These are phyloP conservation scores for Trapa bicornis DNA, from an alignment of 345 rosid species.

Conservation along the genomic window DNA sequence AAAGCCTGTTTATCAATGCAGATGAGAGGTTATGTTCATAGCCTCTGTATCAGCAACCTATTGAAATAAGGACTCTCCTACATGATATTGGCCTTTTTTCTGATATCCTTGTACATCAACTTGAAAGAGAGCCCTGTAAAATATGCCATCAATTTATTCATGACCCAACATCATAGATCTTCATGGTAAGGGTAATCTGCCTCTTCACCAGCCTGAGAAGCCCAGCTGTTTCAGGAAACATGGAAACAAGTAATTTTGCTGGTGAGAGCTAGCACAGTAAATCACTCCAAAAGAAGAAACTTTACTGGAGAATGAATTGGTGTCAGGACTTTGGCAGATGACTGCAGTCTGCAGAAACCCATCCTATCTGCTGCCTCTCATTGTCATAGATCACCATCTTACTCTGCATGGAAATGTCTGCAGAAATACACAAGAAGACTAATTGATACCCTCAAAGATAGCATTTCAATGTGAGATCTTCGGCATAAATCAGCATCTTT, in stretches of 20 bases:
- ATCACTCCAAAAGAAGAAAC: conserved; percentile 10
- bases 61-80: too few relatives aligned
- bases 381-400: conserved; percentile 67
- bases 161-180: conserved; percentile 7
- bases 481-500: not conserved
- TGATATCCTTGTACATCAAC: too few relatives aligned
- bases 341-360: conserved; percentile 45
- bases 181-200: conserved; percentile 19
- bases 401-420: conserved; percentile 35
- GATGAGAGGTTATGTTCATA: too few relatives aligned
- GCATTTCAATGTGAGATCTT: not conserved
- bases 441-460: too few relatives aligned
- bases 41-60: too few relatives aligned
- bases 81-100: too few relatives aligned
- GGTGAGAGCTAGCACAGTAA: conserved; percentile 14
- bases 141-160: too few relatives aligned
- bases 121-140: too few relatives aligned
- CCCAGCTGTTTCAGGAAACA: conserved; percentile 35
- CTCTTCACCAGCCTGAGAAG: conserved; percentile 28
- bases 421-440: not conserved
- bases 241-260: not conserved
- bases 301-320: conserved; percentile 7
- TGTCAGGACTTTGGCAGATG: conserved; percentile 49
- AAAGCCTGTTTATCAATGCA: too few relatives aligned
- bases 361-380: conserved; percentile 60